Evolutionary conservation across 768 basidiomycete genomes (phyloP).

Genomic region (Chiua virens): DNA sequence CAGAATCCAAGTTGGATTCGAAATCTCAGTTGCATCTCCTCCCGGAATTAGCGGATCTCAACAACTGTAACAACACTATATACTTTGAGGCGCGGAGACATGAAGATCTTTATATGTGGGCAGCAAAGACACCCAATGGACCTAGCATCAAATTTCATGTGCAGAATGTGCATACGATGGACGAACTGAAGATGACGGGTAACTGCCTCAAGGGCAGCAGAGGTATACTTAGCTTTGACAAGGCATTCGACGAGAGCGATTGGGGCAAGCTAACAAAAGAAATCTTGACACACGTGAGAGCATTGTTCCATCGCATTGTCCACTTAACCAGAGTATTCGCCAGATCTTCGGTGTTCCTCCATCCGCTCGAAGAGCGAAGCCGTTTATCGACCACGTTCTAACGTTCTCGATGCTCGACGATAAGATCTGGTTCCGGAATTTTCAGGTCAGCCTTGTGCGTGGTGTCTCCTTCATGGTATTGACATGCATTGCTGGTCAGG

Average conservation of each 20-base stretch:
- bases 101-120: constrained; percentile 96
- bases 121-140: constrained; percentile 95
- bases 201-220: constrained; percentile 96
- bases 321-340: constrained; percentile 2
- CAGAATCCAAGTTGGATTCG: constrained; percentile 96
- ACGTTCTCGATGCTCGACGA: constrained; percentile 94
- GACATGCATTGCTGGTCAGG: constrained; percentile 46
- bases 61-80: constrained; percentile 96
- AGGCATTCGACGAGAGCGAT: constrained; percentile 83
- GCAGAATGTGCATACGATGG: constrained; percentile 99
- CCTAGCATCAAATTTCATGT: constrained; percentile 97
- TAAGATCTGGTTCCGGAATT: constrained; percentile 99
- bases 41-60: constrained; percentile 94
- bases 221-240: constrained; percentile 90
- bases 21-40: constrained; percentile 91
- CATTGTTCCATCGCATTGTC: not conserved
- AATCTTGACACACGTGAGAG: constrained; percentile 84
- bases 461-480: not conserved
- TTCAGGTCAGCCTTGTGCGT: constrained; percentile 62
- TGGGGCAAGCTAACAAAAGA: constrained; percentile 90
- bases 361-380: constrained; percentile 87
- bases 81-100: constrained; percentile 97
- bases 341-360: constrained; percentile 96
- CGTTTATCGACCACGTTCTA: constrained; percentile 96
- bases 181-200: constrained; percentile 99